These are phyloP conservation scores for Dryas octopetala DNA, from an alignment of 306 rosid genomes.

Conservation along the genomic window DNA sequence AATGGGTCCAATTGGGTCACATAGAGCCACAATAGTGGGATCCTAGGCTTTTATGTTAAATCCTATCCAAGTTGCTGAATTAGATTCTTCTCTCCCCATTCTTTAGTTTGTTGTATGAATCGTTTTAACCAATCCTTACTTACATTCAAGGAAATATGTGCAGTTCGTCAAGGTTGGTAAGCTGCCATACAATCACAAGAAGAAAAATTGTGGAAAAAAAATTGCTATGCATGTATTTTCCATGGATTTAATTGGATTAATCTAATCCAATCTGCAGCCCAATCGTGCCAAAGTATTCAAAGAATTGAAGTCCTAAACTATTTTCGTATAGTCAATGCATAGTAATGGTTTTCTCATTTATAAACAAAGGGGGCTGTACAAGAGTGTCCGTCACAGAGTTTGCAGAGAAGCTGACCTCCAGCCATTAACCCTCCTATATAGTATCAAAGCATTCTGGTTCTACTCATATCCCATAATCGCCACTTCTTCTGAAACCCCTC, in stretches of 20 bases:
- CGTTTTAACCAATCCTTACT: no score
- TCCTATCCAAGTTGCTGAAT: background rate
- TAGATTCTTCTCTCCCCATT: no score
- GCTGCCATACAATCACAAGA: background rate
- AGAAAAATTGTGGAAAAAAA: no score
- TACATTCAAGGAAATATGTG: background rate
- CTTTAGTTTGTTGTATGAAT: no score
- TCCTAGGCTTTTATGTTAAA: slow-evolving; percentile 1
- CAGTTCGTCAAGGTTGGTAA: background rate
- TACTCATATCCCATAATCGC: background rate
- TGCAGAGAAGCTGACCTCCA: background rate
- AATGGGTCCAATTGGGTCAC: background rate
- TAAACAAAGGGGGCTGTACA: background rate
- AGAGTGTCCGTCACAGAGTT: background rate
- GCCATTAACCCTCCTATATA: slow-evolving; percentile 6
- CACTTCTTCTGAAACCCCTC: slow-evolving; percentile 6
- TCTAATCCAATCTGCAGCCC: background rate
- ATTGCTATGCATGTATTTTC: no score
- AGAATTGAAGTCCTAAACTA: slow-evolving; percentile 1
- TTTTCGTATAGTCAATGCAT: background rate
- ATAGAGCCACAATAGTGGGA: slow-evolving; percentile 16
- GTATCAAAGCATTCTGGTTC: background rate
- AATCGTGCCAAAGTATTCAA: background rate
- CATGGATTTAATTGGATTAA: background rate
- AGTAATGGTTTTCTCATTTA: slow-evolving; percentile 4